A percentile compares a stretch with the other conserved stretches of the same genome.
These are phyloP conservation scores for Saccharomyces pastorianus DNA, from an alignment of 1,139 yeast species.

Conservation along the genomic window DNA sequence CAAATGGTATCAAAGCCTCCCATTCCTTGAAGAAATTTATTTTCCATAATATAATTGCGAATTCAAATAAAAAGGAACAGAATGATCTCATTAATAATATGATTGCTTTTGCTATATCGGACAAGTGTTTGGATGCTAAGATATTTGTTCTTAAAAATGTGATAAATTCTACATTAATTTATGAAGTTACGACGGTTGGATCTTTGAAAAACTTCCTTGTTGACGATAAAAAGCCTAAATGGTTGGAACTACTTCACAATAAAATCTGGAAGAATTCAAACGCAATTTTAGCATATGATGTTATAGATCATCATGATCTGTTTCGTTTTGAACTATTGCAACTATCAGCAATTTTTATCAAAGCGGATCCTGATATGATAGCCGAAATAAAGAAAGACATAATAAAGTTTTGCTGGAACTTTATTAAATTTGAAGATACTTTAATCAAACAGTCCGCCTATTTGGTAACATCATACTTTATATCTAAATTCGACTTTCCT, in stretches of 20 bases:
- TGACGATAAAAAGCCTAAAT: slow-evolving; percentile 36
- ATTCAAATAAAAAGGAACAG: slow-evolving; percentile 41
- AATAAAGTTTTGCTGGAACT: slow-evolving; percentile 91
- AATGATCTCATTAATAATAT: slow-evolving; percentile 47
- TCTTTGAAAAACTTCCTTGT: slow-evolving; percentile 44
- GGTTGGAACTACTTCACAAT: slow-evolving; percentile 58
- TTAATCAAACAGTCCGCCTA: slow-evolving; percentile 91
- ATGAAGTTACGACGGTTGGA: slow-evolving; percentile 49
- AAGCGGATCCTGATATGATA: slow-evolving; percentile 55
- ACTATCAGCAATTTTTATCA: slow-evolving; percentile 67
- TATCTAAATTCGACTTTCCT: slow-evolving; percentile 84
- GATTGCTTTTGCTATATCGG: slow-evolving; percentile 41
- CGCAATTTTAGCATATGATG: slow-evolving; percentile 42
- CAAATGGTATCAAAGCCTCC: slow-evolving; percentile 31
- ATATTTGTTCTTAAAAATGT: slow-evolving; percentile 56
- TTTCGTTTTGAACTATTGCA: slow-evolving; percentile 75
- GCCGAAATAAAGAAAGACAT: slow-evolving; percentile 72
- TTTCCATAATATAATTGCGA: slow-evolving; percentile 48
- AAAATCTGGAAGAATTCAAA: slow-evolving; percentile 69
- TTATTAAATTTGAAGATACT: slow-evolving; percentile 80
- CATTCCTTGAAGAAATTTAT: slow-evolving; percentile 49
- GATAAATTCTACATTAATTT: slow-evolving; percentile 57
- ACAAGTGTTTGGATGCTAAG: slow-evolving; percentile 45
- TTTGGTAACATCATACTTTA: slow-evolving; percentile 78
- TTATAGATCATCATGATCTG: slow-evolving; percentile 65